Evolutionary conservation across 202 grass and related monocot genomes (phyloP), one percentile per base, ranked within the genome.

Genomic region (Sporobolus alterniflorus): DNA sequence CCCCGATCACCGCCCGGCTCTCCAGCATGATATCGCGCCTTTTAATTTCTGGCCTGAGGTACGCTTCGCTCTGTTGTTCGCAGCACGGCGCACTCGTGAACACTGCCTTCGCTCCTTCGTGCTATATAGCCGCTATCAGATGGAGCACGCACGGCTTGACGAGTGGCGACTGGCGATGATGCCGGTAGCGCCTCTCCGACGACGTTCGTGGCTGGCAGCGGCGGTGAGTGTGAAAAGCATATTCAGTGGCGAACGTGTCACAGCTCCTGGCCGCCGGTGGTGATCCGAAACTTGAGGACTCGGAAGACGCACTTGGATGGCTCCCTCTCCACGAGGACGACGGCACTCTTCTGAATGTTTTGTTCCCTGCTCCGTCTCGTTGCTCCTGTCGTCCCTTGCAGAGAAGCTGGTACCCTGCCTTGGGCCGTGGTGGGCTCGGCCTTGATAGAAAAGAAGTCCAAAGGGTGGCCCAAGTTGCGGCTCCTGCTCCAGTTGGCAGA

Each of bases 1-100:
- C 85, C 49, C 68, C 88, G 6, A 88, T 83, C 31, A 93, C 78
- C 22, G 88, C 85, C 82, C 83, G 86, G 63, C 62, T 88, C 84
- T 94, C 88, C 73, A 88, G 8, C 88, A 85, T 93, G n/a, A n/a
- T 8, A 39, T 39, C 60, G 32, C 28, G 11, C 22, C n/a, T n/a
- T n/a, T 26, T 25, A n/a, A 2, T 25, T 8, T 18, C 34, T 64
- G 40, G 4, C 34, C 71, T 50, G 12, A 11, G 12, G 0, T 15
- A 2, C 15, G 34, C 32, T 31, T 30, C 44, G 16, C 60, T 82
- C 25, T 75, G 11, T 24, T 75, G 11, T 24, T n/a, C 32, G 17
- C 3, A 33, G 11, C 49, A 0, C 42, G 42, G 42, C 39, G 39
- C 39, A n/a, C n/a, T n/a, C 6, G 2, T 39, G 36, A 39, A 39